A percentile compares a stretch with the other conserved stretches of the same genome.
Evolutionary conservation across 768 basidiomycete species (phyloP).

Genomic region (Pleurotus salmoneostramineus): DNA sequence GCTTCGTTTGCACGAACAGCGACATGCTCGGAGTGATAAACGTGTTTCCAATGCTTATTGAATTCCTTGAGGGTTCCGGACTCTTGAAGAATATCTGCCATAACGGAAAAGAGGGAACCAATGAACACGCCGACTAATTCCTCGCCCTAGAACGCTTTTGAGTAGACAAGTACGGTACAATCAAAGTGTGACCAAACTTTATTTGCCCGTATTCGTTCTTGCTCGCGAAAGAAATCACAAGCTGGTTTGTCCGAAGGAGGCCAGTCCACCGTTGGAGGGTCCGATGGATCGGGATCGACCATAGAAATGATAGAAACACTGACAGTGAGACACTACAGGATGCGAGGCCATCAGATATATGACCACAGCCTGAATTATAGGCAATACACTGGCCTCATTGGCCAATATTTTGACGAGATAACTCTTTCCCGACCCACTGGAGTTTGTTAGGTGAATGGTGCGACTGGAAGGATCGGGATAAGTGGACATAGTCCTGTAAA

Average conservation of each 20-base stretch:
- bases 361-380: background rate
- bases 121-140: conserved; percentile 6
- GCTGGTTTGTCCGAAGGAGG: background rate
- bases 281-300: background rate
- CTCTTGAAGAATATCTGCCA: background rate
- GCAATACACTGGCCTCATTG: background rate
- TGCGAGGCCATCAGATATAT: background rate
- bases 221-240: background rate
- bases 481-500: background rate
- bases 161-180: background rate
- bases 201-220: background rate
- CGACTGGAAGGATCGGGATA: background rate
- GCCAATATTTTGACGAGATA: background rate
- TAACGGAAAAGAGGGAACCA: conserved; percentile 2
- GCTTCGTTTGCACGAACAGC: too few species aligned
- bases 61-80: too few species aligned
- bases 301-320: background rate
- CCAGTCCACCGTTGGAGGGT: background rate
- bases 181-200: background rate
- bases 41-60: too few species aligned
- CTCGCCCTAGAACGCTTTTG: background rate
- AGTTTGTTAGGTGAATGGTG: background rate
- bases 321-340: background rate
- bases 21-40: too few species aligned
- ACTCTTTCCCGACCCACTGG: background rate